Conservation (phyloP, 768 basidiomycete genomes). For the Vishniacozyma victoriae region DNA sequence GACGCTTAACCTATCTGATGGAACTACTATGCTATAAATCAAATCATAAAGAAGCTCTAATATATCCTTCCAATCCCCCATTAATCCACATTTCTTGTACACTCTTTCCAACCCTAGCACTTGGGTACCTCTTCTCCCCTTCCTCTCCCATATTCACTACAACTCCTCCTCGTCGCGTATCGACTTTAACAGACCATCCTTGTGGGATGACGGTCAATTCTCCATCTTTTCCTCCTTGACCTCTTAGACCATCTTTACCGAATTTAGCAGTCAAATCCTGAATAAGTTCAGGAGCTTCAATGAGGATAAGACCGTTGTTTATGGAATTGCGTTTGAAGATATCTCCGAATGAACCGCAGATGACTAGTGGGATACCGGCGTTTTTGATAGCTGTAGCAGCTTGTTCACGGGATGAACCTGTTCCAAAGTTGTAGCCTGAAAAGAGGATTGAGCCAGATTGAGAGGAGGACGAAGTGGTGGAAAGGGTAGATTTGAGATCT, state of each 20-base stretch:
- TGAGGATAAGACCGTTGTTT: conserved; percentile 93
- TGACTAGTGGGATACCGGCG: conserved; percentile 83
- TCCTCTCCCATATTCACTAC: conserved; percentile 52
- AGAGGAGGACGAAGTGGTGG: conserved; percentile 31
- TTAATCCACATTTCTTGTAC: conserved; percentile 98
- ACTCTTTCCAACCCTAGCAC: conserved; percentile 78
- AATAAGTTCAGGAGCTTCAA: conserved; percentile 87
- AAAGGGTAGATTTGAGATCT: conserved; percentile 38
- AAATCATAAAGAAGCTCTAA: conserved; percentile 50
- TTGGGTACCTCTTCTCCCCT: conserved; percentile 56
- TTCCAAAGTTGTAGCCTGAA: conserved; percentile 96
- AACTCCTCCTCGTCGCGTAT: conserved; percentile 67
- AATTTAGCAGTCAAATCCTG: conserved; percentile 70
- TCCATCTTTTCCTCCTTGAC: conserved; percentile 70
- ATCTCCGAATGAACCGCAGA: conserved; percentile 98
- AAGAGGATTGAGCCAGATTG: conserved; percentile 72
- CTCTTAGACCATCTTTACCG: conserved; percentile 67
- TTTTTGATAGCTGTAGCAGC: conserved; percentile 95
- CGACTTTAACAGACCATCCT: conserved; percentile 60
- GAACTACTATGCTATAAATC: no score
- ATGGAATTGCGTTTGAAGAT: conserved; percentile 99
- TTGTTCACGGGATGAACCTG: conserved; percentile 95
- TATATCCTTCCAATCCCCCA: conserved; percentile 87
- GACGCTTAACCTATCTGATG: no score
- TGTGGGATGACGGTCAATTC: conserved; percentile 72